Evolutionary conservation across 768 basidiomycete species (phyloP).

Genomic region (Suillus clintonianus): DNA sequence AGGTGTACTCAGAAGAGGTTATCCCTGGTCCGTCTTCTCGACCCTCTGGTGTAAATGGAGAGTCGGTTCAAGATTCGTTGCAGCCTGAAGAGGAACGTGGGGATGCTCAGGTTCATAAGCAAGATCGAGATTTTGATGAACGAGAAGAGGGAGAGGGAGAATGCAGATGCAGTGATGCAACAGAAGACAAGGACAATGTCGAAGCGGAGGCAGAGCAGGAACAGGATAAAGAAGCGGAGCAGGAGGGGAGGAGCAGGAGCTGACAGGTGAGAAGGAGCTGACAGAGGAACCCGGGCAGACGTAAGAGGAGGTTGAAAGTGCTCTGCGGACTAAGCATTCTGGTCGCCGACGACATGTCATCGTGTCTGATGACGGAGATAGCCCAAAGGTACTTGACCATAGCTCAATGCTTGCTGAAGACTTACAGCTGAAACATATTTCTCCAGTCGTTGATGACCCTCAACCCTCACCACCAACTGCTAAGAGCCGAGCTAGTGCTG

Average conservation of each 20-base stretch:
- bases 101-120: not conserved
- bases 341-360: not conserved
- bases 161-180: not conserved
- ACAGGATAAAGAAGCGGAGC: not conserved
- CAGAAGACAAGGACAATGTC: not conserved
- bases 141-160: not conserved
- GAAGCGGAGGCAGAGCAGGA: not conserved
- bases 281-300: not conserved
- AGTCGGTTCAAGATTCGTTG: not conserved
- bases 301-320: not conserved
- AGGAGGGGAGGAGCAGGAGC: not conserved
- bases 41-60: not conserved
- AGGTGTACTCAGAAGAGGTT: not conserved
- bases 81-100: not conserved
- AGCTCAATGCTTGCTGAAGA: not conserved
- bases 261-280: not conserved
- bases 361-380: not conserved
- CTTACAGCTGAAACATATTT: not conserved
- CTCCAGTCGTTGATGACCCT: not conserved
- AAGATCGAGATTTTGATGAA: not conserved
- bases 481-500: not conserved
- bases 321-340: not conserved
- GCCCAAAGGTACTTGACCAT: too few relatives aligned
- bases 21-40: not conserved
- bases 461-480: not conserved